Conservation (phyloP, 1,139 yeast species). For the Keqinozyma sinolaborantium region DNA sequence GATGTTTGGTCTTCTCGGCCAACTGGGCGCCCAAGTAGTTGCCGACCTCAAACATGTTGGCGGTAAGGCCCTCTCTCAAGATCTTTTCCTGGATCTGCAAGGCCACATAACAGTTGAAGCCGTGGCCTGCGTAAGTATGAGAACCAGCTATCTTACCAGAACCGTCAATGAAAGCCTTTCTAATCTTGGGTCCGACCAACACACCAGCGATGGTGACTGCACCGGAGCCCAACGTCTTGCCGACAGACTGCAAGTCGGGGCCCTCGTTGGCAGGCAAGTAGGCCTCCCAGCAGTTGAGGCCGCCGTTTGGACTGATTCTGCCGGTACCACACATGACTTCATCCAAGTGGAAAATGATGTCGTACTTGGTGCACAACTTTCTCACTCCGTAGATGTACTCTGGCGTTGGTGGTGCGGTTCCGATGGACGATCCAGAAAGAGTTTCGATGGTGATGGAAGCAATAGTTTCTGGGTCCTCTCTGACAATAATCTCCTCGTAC, state of each 20-base stretch:
- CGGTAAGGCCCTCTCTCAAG: slow-evolving; percentile 37
- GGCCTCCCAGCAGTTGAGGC: slow-evolving; percentile 47
- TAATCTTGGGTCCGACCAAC: slow-evolving; percentile 48
- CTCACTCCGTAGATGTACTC: slow-evolving; percentile 56
- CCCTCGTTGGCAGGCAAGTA: slow-evolving; percentile 41
- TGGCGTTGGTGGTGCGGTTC: slow-evolving; percentile 54
- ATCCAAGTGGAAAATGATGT: slow-evolving; percentile 53
- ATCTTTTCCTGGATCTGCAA: slow-evolving; percentile 54
- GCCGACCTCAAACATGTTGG: slow-evolving; percentile 49
- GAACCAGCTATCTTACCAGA: slow-evolving; percentile 46
- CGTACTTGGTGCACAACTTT: slow-evolving; percentile 54
- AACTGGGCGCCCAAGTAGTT: slow-evolving; percentile 44
- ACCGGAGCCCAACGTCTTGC: slow-evolving; percentile 65
- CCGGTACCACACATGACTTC: slow-evolving; percentile 71
- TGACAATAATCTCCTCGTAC: slow-evolving; percentile 46
- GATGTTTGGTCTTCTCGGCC: slow-evolving; percentile 21
- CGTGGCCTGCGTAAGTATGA: slow-evolving; percentile 62
- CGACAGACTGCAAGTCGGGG: slow-evolving; percentile 61
- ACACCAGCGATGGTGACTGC: slow-evolving; percentile 61
- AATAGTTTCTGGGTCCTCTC: slow-evolving; percentile 50
- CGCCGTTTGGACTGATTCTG: slow-evolving; percentile 32
- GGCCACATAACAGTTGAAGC: slow-evolving; percentile 59
- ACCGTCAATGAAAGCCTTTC: slow-evolving; percentile 41
- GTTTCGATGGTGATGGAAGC: slow-evolving; percentile 55
- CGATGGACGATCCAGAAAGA: slow-evolving; percentile 55